These are phyloP conservation scores for Bipolaris oryzae DNA, from an alignment of 2,329 filamentous ascomycete species.

Conservation along the genomic window DNA sequence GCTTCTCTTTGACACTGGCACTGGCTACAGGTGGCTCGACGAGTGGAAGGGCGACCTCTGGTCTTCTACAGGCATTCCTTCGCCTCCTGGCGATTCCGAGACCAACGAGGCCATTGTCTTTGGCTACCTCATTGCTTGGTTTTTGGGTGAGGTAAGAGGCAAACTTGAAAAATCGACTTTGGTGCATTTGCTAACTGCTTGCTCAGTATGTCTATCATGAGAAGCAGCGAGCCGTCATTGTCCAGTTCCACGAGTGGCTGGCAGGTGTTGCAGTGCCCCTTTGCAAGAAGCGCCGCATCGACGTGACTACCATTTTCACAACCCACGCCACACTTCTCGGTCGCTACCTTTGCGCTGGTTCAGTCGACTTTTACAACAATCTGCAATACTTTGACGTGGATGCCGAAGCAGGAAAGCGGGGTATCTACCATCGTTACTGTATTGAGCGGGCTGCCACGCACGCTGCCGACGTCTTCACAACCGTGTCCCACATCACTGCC, in stretches of 20 bases:
- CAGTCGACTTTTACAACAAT: constrained; percentile 99
- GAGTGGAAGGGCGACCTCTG: constrained; percentile 98
- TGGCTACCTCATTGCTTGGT: constrained; percentile 97
- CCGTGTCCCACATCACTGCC: constrained; percentile 96
- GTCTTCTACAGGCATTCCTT: constrained; percentile 92
- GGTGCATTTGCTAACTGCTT: constrained; percentile 21
- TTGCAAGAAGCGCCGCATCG: constrained; percentile 91
- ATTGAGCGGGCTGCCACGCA: constrained; percentile 95
- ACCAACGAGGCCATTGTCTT: constrained; percentile 98
- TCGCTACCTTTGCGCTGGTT: constrained; percentile 94
- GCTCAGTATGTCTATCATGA: constrained; percentile 88
- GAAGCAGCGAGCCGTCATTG: constrained; percentile 88
- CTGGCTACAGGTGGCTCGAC: constrained; percentile 86
- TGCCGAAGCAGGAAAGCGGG: constrained; percentile 93
- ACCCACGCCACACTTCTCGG: constrained; percentile 95
- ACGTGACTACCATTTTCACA: constrained; percentile 97
- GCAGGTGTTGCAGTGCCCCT: constrained; percentile 91
- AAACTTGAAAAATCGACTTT: constrained; percentile 4
- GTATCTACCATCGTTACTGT: constrained; percentile 98
- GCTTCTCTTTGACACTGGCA: constrained; percentile 91
- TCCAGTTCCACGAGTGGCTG: constrained; percentile 99
- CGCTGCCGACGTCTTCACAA: constrained; percentile 94
- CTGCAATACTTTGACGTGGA: constrained; percentile 96
- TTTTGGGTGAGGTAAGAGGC: constrained; percentile 81
- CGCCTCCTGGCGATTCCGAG: constrained; percentile 87